A percentile compares a stretch with the other conserved stretches of the same genome.
Conservation (phyloP, 805 yeast genomes). For the Starmerella davenportii region DNA sequence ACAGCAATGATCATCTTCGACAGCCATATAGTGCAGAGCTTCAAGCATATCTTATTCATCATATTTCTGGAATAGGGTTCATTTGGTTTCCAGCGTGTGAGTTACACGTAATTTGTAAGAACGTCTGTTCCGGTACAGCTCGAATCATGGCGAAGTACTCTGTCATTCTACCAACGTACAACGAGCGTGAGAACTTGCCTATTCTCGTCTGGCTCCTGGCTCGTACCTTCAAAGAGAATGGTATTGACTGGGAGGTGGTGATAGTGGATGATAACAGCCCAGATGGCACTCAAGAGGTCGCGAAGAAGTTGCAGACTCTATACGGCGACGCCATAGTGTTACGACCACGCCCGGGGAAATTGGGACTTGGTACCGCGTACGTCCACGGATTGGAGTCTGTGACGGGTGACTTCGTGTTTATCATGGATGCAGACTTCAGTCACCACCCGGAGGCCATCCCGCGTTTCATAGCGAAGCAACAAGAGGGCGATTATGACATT, state of each 20-base stretch:
- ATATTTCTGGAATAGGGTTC: no score
- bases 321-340: constrained; percentile 50
- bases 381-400: constrained; percentile 58
- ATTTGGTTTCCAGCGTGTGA: no score
- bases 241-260: constrained; percentile 54
- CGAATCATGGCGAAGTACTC: constrained; percentile 35
- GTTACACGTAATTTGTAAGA: no score
- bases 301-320: constrained; percentile 21
- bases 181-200: constrained; percentile 52
- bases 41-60: no score
- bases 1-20: no score
- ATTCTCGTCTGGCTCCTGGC: constrained; percentile 52
- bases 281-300: constrained; percentile 55
- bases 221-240: constrained; percentile 40
- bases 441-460: constrained; percentile 65
- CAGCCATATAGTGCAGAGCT: no score
- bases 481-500: constrained; percentile 25
- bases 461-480: constrained; percentile 47
- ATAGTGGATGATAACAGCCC: constrained; percentile 70
- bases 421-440: constrained; percentile 73
- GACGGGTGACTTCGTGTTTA: constrained; percentile 56
- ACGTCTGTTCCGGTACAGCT: no score
- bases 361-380: constrained; percentile 67
- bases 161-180: constrained; percentile 60
- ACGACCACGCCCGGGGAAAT: constrained; percentile 57